Evolutionary conservation across 2,329 filamentous ascomycete species (phyloP).

Genomic region (Torrubiella hemipterigena): DNA sequence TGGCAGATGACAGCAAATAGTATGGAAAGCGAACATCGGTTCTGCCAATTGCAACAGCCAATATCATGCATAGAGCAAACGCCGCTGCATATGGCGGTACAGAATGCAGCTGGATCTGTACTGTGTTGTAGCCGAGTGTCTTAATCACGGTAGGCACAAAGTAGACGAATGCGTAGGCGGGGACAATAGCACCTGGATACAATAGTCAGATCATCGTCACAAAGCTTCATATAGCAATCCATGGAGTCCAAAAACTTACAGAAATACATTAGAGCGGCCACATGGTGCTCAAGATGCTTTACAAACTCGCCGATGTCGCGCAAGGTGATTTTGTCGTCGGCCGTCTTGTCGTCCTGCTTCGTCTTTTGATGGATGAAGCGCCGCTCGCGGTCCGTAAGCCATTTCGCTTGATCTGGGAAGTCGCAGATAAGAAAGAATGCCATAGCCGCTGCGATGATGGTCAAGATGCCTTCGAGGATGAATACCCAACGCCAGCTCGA

Average conservation of each 20-base stretch:
- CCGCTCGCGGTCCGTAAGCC: slow-evolving; percentile 23
- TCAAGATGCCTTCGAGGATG: slow-evolving; percentile 44
- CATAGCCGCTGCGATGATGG: slow-evolving; percentile 21
- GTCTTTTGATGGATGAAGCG: slow-evolving; percentile 16
- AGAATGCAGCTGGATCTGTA: slow-evolving; percentile 47
- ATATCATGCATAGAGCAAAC: slow-evolving; percentile 34
- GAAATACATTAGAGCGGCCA: slow-evolving; percentile 29
- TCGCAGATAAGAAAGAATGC: slow-evolving; percentile 34
- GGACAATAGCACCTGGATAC: no score
- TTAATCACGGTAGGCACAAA: slow-evolving; percentile 51
- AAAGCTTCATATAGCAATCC: no score
- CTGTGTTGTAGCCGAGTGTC: slow-evolving; percentile 34
- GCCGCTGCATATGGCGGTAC: slow-evolving; percentile 50
- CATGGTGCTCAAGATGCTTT: slow-evolving; percentile 61
- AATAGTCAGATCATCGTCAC: slow-evolving; percentile 27
- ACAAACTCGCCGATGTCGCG: slow-evolving; percentile 65
- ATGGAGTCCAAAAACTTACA: neutral
- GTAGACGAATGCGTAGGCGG: slow-evolving; percentile 49
- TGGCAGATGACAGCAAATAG: slow-evolving; percentile 19
- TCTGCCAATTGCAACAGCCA: slow-evolving; percentile 34
- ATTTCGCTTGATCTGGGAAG: slow-evolving; percentile 19
- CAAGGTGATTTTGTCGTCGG: slow-evolving; percentile 16
- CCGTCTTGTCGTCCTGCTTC: slow-evolving; percentile 14
- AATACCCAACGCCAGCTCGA: slow-evolving; percentile 47
- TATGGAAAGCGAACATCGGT: neutral